phyloP scores from a whole-genome alignment of 352 stramenopile genomes.

The Pythium graminicola region DNA sequence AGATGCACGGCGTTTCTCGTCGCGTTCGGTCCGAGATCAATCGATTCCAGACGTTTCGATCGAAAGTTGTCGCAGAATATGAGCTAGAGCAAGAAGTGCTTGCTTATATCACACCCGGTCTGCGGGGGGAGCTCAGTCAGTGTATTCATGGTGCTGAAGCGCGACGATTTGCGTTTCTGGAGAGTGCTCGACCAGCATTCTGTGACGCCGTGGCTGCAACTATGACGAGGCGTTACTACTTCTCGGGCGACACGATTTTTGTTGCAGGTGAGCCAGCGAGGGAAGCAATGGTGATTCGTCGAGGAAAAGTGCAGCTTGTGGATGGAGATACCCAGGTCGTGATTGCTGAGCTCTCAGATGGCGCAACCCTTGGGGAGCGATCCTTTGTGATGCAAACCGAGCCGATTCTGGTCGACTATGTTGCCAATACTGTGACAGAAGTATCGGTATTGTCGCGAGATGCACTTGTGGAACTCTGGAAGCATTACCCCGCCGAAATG shows the following conservation, averaged over 20 bases:
- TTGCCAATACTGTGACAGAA: conserved; percentile 16
- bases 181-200: conserved; percentile 8
- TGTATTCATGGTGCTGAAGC: conserved; percentile 11
- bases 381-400: conserved; percentile 17
- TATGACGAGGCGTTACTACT: conserved; percentile 20
- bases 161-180: conserved; percentile 7
- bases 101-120: conserved; percentile 10
- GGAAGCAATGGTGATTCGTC: conserved; percentile 23
- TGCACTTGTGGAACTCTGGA: conserved; percentile 11
- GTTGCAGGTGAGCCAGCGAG: conserved; percentile 14
- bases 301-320: conserved; percentile 14
- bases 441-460: conserved; percentile 14
- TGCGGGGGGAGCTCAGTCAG: conserved; percentile 14
- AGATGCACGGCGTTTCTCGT: conserved; percentile 14
- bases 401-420: conserved; percentile 13
- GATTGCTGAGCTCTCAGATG: conserved; percentile 6
- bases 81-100: conserved; percentile 20
- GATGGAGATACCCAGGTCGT: conserved; percentile 9
- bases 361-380: conserved; percentile 14
- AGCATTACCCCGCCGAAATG: conserved; percentile 18
- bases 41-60: conserved; percentile 22
- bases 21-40: conserved; percentile 19
- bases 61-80: conserved; percentile 13
- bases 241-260: conserved; percentile 20
- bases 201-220: conserved; percentile 10